Percentiles rank a stretch among this genome's conserved stretches.
Conservation (phyloP, 768 basidiomycete species). For the Phanerochaete carnosa region DNA sequence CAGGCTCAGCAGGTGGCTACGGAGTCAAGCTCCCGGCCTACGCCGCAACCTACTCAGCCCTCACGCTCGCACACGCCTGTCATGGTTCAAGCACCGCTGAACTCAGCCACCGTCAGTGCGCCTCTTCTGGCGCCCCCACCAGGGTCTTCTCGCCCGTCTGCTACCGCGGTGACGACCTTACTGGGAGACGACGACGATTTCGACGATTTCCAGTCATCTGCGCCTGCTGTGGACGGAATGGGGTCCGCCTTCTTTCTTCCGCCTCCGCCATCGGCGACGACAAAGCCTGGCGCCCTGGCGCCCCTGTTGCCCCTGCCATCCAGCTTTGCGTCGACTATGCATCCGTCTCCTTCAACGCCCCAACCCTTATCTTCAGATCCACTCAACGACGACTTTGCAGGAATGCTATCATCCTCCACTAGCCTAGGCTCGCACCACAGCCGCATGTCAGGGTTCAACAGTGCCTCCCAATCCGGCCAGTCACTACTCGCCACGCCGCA, state of each 20-base stretch:
- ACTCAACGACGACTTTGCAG: conserved; percentile 20
- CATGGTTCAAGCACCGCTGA: background rate
- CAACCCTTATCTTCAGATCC: conserved; percentile 10
- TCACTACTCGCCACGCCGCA: conserved; percentile 17
- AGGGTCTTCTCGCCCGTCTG: background rate
- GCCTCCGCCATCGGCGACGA: conserved; percentile 4
- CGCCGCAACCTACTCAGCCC: conserved; percentile 4
- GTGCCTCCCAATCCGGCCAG: conserved; percentile 17
- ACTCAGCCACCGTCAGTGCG: conserved; percentile 4
- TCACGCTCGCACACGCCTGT: conserved; percentile 4
- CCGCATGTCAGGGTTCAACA: conserved; percentile 11
- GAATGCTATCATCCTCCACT: conserved; percentile 23
- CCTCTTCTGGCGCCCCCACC: conserved; percentile 7
- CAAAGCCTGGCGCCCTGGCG: conserved; percentile 9
- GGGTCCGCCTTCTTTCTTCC: background rate
- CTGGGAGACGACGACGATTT: conserved; percentile 20
- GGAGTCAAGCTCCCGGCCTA: conserved; percentile 2
- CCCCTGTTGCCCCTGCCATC: conserved; percentile 26
- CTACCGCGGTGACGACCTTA: background rate
- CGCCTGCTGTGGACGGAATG: background rate
- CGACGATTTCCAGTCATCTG: conserved; percentile 25
- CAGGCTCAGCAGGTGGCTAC: background rate
- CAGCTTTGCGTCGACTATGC: conserved; percentile 11
- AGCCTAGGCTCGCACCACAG: conserved; percentile 11
- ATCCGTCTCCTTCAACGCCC: conserved; percentile 6